These are phyloP conservation scores for Coprinellus aureogranulatus DNA, from an alignment of 768 basidiomycete species.

Conservation along the genomic window DNA sequence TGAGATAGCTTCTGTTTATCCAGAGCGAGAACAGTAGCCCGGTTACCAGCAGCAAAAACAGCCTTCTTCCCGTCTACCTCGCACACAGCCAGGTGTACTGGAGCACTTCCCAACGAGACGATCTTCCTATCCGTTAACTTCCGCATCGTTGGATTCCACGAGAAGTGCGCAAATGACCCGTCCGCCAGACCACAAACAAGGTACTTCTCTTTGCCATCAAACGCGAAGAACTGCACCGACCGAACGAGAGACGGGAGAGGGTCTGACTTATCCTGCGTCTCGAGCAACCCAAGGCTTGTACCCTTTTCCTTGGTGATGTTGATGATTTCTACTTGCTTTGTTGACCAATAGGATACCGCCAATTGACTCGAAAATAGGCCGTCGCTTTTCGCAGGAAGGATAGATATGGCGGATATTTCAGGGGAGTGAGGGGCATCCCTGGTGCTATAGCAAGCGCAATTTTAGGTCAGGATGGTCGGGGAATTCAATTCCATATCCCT, in stretches of 20 bases:
- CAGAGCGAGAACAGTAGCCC: slow-evolving; percentile 67
- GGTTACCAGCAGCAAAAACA: slow-evolving; percentile 71
- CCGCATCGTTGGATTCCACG: slow-evolving; percentile 38
- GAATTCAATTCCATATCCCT: slow-evolving; percentile 1
- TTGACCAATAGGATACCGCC: slow-evolving; percentile 76
- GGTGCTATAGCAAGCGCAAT: slow-evolving; percentile 1
- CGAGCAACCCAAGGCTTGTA: slow-evolving; percentile 11
- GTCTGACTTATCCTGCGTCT: slow-evolving; percentile 33
- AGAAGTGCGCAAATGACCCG: slow-evolving; percentile 63
- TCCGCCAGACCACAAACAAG: slow-evolving; percentile 75
- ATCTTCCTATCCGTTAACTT: slow-evolving; percentile 52
- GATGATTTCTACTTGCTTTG: slow-evolving; percentile 61
- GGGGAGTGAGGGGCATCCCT: slow-evolving; percentile 1
- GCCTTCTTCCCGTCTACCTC: slow-evolving; percentile 49
- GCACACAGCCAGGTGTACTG: slow-evolving; percentile 60
- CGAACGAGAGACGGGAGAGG: slow-evolving; percentile 42
- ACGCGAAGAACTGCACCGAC: slow-evolving; percentile 56
- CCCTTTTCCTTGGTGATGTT: slow-evolving; percentile 17
- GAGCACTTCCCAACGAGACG: slow-evolving; percentile 62
- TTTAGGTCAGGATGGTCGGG: background rate
- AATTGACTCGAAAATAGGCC: slow-evolving; percentile 47
- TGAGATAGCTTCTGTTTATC: slow-evolving; percentile 62
- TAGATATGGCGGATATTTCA: slow-evolving; percentile 73
- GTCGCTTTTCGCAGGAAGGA: slow-evolving; percentile 50
- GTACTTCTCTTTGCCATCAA: slow-evolving; percentile 53